Conservation (phyloP, 805 yeast genomes). For the Metschnikowia anglica region DNA sequence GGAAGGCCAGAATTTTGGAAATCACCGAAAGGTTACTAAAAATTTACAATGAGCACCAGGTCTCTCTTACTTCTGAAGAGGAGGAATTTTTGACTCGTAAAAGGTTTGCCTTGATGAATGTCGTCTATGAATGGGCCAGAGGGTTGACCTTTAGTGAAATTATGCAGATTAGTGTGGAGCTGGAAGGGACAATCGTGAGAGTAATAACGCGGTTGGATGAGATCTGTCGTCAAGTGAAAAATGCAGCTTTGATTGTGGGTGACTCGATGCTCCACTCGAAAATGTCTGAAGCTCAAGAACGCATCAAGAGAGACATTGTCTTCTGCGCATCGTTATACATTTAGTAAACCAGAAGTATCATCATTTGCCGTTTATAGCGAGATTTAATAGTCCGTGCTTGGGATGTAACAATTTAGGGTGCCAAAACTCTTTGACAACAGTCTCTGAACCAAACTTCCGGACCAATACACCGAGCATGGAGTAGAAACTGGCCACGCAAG, state of each 20-base stretch:
- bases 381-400: conserved; percentile 30
- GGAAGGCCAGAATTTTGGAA: conserved; percentile 61
- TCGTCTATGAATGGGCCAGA: conserved; percentile 97
- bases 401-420: conserved; percentile 16
- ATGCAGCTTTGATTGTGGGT: conserved; percentile 92
- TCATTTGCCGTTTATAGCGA: conserved; percentile 12
- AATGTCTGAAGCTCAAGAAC: conserved; percentile 90
- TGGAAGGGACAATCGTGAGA: conserved; percentile 95
- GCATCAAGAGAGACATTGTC: conserved; percentile 93
- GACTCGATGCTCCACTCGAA: conserved; percentile 86
- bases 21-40: conserved; percentile 63
- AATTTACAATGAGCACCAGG: conserved; percentile 65
- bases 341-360: conserved; percentile 28
- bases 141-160: conserved; percentile 90
- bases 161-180: conserved; percentile 83
- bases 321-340: conserved; percentile 93
- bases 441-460: conserved; percentile 28
- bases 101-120: conserved; percentile 87
- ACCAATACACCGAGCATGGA: conserved; percentile 38
- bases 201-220: conserved; percentile 94
- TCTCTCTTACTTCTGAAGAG: conserved; percentile 79
- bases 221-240: conserved; percentile 89
- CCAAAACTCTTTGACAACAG: conserved; percentile 23
- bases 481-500: conserved; percentile 38
- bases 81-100: conserved; percentile 78